Percentiles rank a stretch among this genome's conserved stretches.
Evolutionary conservation across 345 rosid species (phyloP).

Genomic region (Brassica cretica): DNA sequence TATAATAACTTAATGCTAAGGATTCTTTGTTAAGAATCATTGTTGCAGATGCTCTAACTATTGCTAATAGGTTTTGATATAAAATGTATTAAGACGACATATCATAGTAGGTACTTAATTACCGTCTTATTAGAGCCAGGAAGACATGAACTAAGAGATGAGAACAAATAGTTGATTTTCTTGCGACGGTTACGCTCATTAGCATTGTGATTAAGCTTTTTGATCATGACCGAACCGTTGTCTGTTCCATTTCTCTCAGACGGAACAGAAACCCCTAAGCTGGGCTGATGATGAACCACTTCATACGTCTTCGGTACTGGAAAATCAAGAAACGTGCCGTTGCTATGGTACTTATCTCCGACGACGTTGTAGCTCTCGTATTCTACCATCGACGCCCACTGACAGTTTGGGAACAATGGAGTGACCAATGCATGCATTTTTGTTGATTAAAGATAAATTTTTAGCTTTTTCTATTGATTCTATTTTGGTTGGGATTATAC

Average conservation of each 20-base stretch:
- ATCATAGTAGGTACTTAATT: not conserved
- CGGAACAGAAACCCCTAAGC: conserved; percentile 22
- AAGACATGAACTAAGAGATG: conserved; percentile 62
- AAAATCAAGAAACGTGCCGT: conserved; percentile 30
- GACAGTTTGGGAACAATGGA: conserved; percentile 33
- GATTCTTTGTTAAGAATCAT: no score
- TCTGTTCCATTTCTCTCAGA: conserved; percentile 27
- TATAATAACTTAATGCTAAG: no score
- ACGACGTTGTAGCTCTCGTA: conserved; percentile 25
- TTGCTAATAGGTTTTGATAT: not conserved
- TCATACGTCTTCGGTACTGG: conserved; percentile 30
- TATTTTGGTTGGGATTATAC: not conserved
- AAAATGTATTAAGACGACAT: not conserved
- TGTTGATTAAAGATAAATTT: not conserved
- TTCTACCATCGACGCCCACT: conserved; percentile 30
- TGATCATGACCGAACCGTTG: conserved; percentile 24
- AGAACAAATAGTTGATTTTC: conserved; percentile 55
- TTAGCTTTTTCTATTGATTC: conserved; percentile 13
- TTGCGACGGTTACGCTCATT: conserved; percentile 67
- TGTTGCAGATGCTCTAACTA: not conserved
- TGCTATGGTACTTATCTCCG: conserved; percentile 19
- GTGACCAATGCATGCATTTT: conserved; percentile 38
- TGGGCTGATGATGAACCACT: conserved; percentile 10
- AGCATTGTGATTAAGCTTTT: conserved; percentile 78
- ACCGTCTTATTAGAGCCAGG: conserved; percentile 53